Evolutionary conservation across 306 rosid genomes (phyloP).

Genomic region (Glycine soja): DNA sequence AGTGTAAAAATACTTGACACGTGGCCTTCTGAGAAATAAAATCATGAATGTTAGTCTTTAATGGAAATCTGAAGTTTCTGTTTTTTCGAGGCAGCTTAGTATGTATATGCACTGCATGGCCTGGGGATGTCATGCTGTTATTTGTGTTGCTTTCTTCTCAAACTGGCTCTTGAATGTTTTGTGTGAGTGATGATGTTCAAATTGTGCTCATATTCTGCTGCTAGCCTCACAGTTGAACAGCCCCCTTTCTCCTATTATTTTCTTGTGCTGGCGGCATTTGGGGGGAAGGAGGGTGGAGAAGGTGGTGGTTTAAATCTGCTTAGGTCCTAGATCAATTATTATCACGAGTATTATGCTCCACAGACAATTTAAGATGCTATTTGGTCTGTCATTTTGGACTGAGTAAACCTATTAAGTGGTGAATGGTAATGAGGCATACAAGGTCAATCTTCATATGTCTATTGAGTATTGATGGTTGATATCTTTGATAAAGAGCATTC

Average conservation of each 20-base stretch:
- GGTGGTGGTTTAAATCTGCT: conserved; percentile 6
- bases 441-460: too few relatives aligned
- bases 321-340: neutral
- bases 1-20: neutral
- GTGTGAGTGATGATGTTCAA: neutral
- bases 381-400: too few relatives aligned
- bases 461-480: too few relatives aligned
- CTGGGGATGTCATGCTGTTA: neutral
- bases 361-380: too few relatives aligned
- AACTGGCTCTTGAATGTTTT: neutral
- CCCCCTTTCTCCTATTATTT: neutral
- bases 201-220: neutral
- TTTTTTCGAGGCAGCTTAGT: neutral
- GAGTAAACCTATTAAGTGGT: too few relatives aligned
- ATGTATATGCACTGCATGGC: neutral
- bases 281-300: neutral
- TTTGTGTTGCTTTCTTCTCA: conserved; percentile 15
- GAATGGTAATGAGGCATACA: too few relatives aligned
- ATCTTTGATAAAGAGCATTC: too few relatives aligned
- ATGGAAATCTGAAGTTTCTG: neutral
- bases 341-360: too few relatives aligned
- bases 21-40: neutral
- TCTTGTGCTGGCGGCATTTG: neutral
- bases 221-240: neutral
- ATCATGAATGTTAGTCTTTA: neutral